Base-by-base conservation (phyloP, 768 basidiomycete genomes). In the Auriscalpium vulgare region DNA sequence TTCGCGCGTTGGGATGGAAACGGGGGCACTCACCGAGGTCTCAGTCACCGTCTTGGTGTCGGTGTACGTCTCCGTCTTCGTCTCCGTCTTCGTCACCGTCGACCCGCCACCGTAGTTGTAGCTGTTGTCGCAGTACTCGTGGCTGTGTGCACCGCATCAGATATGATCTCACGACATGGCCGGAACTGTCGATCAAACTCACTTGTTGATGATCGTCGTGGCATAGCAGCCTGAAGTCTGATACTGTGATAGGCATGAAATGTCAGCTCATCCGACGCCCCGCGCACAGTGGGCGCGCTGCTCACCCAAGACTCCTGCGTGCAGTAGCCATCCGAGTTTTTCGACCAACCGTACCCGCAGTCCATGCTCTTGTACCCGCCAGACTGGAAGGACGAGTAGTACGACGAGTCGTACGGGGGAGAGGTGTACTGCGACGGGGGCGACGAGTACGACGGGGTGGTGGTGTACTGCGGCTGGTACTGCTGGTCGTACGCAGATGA, bases 311-410 rank as follows among this genome's bases (percentile, higher is more conserved):
- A 75, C 66, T 80, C 66, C 23, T 72, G 62, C 19, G 68, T 57
- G 67, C 87, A 88, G 49, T 72, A 74, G 37, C 83, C 84, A 66
- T 84, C 77, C 10, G 67, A 70, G 54, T 66, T 68, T 70, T 84
- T 85, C 49, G 68, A 62, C 64, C 83, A 83, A 23, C 86, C 87
- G 65, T 89, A 89, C 51, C 87, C 87, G 65, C 87, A 89, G 60
- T 77, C 69, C 67, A 88, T 69, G 66, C 74, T 78, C 67, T 75
- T 74, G 70, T 88, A 89, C 29, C 86, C 87, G 55, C 85, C 87
- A 37, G 65, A 64, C 68, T 71, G 72, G 71, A 84, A 85, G 36
- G 77, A 74, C 11, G 77, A 72, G 66, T 88, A 88, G 34, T 81
- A 79, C 16, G 51, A 51, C 60, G 55, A 55, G 10, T 29, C 51